phyloP scores from a whole-genome alignment of 306 rosid genomes.

The Castanea mollissima region DNA sequence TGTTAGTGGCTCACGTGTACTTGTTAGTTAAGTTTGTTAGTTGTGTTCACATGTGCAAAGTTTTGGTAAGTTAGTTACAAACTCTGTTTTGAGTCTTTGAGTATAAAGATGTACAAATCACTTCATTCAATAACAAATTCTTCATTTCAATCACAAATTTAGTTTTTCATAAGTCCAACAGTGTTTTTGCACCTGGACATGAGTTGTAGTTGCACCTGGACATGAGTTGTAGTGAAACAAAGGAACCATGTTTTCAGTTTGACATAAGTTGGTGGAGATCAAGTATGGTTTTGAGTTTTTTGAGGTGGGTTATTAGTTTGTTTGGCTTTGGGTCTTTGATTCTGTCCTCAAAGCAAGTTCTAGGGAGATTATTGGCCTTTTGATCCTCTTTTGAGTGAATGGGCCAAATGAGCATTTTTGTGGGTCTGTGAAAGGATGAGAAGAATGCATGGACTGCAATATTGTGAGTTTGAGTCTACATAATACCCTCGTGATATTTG shows the following conservation, averaged over 20 bases:
- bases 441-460: slow-evolving; percentile 1
- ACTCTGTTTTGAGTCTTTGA: no score
- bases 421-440: slow-evolving; percentile 17
- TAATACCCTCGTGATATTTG: slow-evolving; percentile 32
- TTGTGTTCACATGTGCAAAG: no score
- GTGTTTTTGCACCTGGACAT: slow-evolving; percentile 62
- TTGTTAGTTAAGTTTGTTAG: no score
- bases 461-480: slow-evolving; percentile 13
- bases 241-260: slow-evolving; percentile 53
- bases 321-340: slow-evolving; percentile 57
- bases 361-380: slow-evolving; percentile 54
- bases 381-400: slow-evolving; percentile 62
- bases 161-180: slow-evolving; percentile 25
- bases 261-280: slow-evolving; percentile 44
- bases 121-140: no score
- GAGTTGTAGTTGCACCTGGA: no score
- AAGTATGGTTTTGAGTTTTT: slow-evolving; percentile 33
- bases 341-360: slow-evolving; percentile 65
- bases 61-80: no score
- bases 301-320: slow-evolving; percentile 37
- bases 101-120: no score
- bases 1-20: no score
- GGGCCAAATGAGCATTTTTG: slow-evolving; percentile 32
- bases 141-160: no score
- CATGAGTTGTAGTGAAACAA: slow-evolving; percentile 58